These are phyloP conservation scores for Ensete glaucum DNA, from an alignment of 176 grass and related monocot species.

Conservation along the genomic window DNA sequence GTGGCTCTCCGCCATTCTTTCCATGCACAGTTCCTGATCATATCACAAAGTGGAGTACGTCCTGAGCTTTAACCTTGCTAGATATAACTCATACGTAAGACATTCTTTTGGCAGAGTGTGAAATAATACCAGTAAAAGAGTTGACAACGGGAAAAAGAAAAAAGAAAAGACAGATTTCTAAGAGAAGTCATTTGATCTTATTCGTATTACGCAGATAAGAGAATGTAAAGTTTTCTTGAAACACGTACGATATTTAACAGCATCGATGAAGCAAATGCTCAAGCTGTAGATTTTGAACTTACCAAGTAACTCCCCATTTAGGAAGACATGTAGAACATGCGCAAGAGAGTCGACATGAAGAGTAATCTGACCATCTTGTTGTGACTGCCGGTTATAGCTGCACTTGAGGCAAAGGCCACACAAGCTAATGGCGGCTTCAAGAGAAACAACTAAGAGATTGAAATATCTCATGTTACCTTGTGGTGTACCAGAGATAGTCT, in stretches of 20 bases:
- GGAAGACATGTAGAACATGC: conserved; percentile 76
- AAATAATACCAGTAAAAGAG: too few species aligned
- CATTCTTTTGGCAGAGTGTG: not conserved
- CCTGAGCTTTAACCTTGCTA: not conserved
- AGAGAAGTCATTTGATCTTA: not conserved
- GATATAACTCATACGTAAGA: not conserved
- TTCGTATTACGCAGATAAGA: not conserved
- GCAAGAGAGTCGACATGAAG: conserved; percentile 59
- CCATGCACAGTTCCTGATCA: conserved; percentile 54
- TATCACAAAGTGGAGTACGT: not conserved
- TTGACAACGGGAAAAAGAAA: not conserved
- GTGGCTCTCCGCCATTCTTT: conserved; percentile 27
- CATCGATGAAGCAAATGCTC: not conserved
- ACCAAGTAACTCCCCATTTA: conserved; percentile 61
- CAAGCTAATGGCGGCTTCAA: too few species aligned
- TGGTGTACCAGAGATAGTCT: conserved; percentile 93
- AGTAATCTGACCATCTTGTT: conserved; percentile 19
- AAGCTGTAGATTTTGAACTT: conserved; percentile 16
- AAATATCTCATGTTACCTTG: conserved; percentile 29
- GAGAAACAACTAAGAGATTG: not conserved
- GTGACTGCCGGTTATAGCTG: conserved; percentile 53
- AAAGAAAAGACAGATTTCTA: not conserved
- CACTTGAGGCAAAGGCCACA: conserved; percentile 32
- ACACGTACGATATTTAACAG: not conserved
- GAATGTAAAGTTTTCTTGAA: not conserved